Conservation (phyloP, 75 land plant genomes). For the Cunninghamia lanceolata region DNA sequence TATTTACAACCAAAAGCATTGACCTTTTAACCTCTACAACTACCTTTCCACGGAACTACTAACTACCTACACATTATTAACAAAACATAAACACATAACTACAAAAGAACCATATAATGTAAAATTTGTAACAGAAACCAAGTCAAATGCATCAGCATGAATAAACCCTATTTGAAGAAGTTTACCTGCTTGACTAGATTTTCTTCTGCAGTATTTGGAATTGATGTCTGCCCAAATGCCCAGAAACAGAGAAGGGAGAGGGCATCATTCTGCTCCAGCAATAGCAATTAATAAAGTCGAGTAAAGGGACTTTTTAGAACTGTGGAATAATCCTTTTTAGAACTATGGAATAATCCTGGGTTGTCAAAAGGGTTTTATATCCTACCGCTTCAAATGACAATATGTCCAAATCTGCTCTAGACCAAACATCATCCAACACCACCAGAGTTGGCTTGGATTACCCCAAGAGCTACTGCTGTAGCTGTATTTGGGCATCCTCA, state of each 20-base stretch:
- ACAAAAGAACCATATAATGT: neutral
- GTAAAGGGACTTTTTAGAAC: constrained; percentile 15
- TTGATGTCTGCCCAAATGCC: constrained; percentile 44
- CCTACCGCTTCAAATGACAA: constrained; percentile 32
- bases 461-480: neutral
- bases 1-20: no score
- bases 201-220: constrained; percentile 30
- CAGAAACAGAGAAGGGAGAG: constrained; percentile 39
- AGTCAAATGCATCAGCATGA: neutral
- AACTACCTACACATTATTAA: no score
- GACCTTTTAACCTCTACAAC: no score
- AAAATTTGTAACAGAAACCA: neutral
- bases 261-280: constrained; percentile 37
- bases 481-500: neutral
- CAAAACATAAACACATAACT: no score
- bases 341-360: constrained; percentile 24
- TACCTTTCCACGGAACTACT: no score
- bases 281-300: constrained; percentile 28
- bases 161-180: neutral
- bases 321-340: constrained; percentile 13
- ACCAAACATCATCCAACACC: constrained; percentile 35
- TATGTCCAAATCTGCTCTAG: constrained; percentile 31
- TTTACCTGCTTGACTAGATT: constrained; percentile 51
- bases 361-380: constrained; percentile 44
- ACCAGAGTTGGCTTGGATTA: constrained; percentile 13